Percentiles rank a stretch among this genome's conserved stretches.
These are phyloP conservation scores for Rhodosporidiobolus sp. DNA, from an alignment of 768 basidiomycete species.

Conservation along the genomic window DNA sequence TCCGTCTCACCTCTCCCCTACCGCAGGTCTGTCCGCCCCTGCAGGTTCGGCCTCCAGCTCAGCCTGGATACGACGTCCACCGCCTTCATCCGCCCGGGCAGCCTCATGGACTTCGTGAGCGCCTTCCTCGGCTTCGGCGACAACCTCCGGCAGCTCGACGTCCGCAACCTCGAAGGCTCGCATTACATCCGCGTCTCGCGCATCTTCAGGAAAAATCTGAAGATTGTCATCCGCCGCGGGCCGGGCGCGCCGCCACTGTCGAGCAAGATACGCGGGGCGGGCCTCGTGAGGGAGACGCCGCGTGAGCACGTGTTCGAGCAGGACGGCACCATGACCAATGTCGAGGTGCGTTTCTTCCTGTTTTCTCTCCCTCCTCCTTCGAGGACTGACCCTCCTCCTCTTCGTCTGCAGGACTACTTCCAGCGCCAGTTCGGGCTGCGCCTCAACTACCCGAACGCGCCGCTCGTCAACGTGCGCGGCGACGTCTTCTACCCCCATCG, in stretches of 20 bases:
- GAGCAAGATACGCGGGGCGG: neutral
- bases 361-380: neutral
- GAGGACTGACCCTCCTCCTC: too few species aligned
- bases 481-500: constrained; percentile 7
- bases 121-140: neutral
- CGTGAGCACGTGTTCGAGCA: neutral
- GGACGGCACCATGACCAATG: neutral
- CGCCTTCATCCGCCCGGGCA: constrained; percentile 9
- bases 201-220: neutral
- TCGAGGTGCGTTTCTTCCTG: constrained; percentile 7
- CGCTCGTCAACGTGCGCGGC: constrained; percentile 1
- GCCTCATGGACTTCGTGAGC: neutral
- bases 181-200: neutral
- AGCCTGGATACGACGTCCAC: constrained; percentile 23
- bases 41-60: constrained; percentile 1
- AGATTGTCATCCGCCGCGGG: neutral
- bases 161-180: neutral
- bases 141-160: neutral
- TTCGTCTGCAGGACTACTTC: constrained; percentile 21
- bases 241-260: too few species aligned
- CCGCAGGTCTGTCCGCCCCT: constrained; percentile 6
- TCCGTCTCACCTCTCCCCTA: neutral
- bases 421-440: neutral
- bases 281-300: neutral
- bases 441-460: constrained; percentile 9